Base-by-base conservation (phyloP, 1,284 basidiomycete species). In the Ceratobasidium sp. region DNA sequence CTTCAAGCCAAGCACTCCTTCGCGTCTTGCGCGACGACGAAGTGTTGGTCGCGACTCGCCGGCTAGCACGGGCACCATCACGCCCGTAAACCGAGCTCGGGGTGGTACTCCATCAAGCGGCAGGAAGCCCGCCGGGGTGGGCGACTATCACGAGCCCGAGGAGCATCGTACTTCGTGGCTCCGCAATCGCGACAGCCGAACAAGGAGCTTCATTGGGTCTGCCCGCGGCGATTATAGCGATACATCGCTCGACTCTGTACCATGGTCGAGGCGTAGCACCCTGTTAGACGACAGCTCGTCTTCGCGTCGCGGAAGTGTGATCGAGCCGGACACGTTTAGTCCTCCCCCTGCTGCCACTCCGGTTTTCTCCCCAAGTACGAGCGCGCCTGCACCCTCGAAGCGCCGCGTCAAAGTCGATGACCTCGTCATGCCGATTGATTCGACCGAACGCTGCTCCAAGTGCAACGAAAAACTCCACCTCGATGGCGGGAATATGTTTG, bases 401-500 rank as follows among this genome's bases (percentile, higher is more conserved):
- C 64, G 50, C 15, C 64, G 64, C 47, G 40, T 42, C 27, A 67
- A 67, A 31, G 64, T 67, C 38, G 64, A 67, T 27, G 64, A 55
- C 10, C 52, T 67, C 2, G 52, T 67, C 40, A 67, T 67, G 64
- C 64, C 64, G 20, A 54, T 67, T 20, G 64, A 67, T 27, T 67
- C 64, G 38, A 67, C 52, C n/a, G 64, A 67, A 20, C 31, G 40
- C 5, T 67, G 64, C 40, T 53, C 35, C 12, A 47, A 25, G 27
- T 67, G 64, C 31, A 13, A 67, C 29, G 64, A 67, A 42, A 67
- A 55, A 15, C 52, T 67, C 12, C 64, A 67, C n/a, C 40, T 67
- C n/a, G 64, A 67, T 31, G 64, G 64, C 7, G 50, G 64, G 27
- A 67, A 67, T 29, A 67, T 67, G 64, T 67, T 67, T 34, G 64